Evolutionary conservation across 495 filamentous ascomycete species (phyloP).

Genomic region (Astrocystis sublimbata): DNA sequence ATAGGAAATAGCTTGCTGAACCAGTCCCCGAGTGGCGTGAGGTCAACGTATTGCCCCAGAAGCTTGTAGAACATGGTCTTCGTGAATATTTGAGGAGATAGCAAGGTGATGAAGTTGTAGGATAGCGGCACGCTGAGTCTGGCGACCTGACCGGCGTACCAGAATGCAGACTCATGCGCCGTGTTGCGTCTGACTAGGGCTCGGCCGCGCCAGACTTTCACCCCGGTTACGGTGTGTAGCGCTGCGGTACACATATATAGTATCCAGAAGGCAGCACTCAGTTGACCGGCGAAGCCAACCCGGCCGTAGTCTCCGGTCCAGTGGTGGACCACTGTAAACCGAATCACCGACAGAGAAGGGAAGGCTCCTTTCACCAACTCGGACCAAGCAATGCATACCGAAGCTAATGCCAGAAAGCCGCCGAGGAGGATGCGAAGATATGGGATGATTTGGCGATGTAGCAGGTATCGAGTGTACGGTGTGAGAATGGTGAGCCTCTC

Average conservation of each 20-base stretch:
- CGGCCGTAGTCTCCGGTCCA: constrained; percentile 62
- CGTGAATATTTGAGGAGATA: constrained; percentile 65
- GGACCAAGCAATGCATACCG: constrained; percentile 83
- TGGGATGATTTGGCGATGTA: constrained; percentile 71
- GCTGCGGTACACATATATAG: constrained; percentile 87
- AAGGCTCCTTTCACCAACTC: constrained; percentile 79
- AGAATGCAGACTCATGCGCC: constrained; percentile 86
- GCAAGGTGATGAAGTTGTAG: constrained; percentile 93
- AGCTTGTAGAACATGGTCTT: constrained; percentile 84
- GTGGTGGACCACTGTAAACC: constrained; percentile 81
- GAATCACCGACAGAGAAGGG: constrained; percentile 77
- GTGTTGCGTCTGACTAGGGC: constrained; percentile 89
- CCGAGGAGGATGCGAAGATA: constrained; percentile 61
- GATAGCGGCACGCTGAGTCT: constrained; percentile 86
- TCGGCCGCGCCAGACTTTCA: constrained; percentile 92
- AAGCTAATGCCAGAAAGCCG: constrained; percentile 67
- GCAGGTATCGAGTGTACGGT: constrained; percentile 79
- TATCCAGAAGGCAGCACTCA: constrained; percentile 84
- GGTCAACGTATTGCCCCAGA: constrained; percentile 77
- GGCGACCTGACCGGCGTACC: constrained; percentile 90
- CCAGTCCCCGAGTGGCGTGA: constrained; percentile 78
- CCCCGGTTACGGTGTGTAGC: constrained; percentile 79
- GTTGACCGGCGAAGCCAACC: constrained; percentile 80
- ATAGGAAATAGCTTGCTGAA: constrained; percentile 88
- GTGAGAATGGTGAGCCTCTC: constrained; percentile 66